phyloP scores from a whole-genome alignment of 2,329 filamentous ascomycete species.

The Fusarium mexicanum region DNA sequence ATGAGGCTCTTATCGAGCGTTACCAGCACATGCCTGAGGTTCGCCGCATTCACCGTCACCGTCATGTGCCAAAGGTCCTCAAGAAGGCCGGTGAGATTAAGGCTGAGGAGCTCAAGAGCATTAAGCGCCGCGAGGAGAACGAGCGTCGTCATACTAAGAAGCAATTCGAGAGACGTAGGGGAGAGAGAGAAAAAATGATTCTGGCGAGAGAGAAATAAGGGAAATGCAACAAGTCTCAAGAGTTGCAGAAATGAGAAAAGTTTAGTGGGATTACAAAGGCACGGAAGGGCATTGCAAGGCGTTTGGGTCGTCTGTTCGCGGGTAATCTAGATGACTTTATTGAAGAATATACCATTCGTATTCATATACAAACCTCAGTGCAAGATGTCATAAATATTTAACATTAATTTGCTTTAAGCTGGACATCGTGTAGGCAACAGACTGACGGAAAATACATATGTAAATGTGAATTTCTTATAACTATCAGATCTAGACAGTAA shows the following conservation, averaged over 20 bases:
- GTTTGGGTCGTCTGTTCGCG: conserved; percentile 43
- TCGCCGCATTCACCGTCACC: conserved; percentile 86
- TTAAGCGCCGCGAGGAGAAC: conserved; percentile 94
- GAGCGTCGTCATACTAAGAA: conserved; percentile 91
- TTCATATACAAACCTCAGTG: neutral
- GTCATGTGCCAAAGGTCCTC: conserved; percentile 89
- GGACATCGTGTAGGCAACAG: neutral
- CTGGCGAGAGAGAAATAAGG: conserved; percentile 69
- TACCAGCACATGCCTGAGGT: conserved; percentile 98
- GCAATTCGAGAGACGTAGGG: conserved; percentile 75
- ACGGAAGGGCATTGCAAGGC: conserved; percentile 48
- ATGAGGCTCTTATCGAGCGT: conserved; percentile 81
- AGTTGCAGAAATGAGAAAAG: conserved; percentile 16
- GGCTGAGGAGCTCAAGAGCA: conserved; percentile 82
- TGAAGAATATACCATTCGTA: conserved; percentile 35
- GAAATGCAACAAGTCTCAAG: conserved; percentile 16
- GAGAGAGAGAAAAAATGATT: conserved; percentile 93
- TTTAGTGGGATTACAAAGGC: conserved; percentile 32
- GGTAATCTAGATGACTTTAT: conserved; percentile 32
- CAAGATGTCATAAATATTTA: neutral
- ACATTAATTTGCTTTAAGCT: neutral
- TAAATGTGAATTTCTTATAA: conserved; percentile 8
- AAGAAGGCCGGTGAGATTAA: conserved; percentile 99
- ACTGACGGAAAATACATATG: neutral
- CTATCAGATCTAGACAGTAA: conserved; percentile 29